These are phyloP conservation scores for Przewalskia tangutica DNA, from an alignment of 257 asterid genomes.

Conservation along the genomic window DNA sequence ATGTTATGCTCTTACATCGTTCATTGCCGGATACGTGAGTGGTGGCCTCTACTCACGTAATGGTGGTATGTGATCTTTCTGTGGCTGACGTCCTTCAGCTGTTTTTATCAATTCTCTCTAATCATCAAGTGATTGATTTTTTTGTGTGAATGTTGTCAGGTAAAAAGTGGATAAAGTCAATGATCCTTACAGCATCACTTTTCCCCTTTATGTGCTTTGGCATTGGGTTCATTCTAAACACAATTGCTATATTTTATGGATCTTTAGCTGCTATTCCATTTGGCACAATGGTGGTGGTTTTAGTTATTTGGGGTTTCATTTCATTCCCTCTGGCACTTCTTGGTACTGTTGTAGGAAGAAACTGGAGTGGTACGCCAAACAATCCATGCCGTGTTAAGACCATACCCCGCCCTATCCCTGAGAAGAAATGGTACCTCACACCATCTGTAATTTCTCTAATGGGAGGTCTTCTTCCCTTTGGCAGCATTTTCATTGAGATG, in stretches of 20 bases:
- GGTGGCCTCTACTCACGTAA: conserved; percentile 72
- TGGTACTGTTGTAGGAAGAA: conserved; percentile 81
- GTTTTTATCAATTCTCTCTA: background rate
- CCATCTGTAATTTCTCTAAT: conserved; percentile 64
- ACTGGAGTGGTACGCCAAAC: conserved; percentile 73
- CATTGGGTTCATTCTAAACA: conserved; percentile 58
- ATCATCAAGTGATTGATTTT: background rate
- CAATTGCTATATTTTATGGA: conserved; percentile 72
- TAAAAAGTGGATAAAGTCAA: conserved; percentile 71
- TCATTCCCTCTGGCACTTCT: conserved; percentile 84
- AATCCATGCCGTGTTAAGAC: conserved; percentile 88
- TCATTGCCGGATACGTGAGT: conserved; percentile 75
- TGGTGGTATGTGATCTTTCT: conserved; percentile 47
- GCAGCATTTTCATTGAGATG: conserved; percentile 84
- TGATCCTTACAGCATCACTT: conserved; percentile 81
- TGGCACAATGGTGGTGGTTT: conserved; percentile 71
- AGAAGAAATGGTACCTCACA: conserved; percentile 76
- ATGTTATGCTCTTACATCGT: conserved; percentile 75
- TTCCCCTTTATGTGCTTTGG: conserved; percentile 77
- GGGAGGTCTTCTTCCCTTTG: conserved; percentile 88
- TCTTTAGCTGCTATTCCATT: conserved; percentile 84
- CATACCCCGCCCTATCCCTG: conserved; percentile 83
- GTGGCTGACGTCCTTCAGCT: background rate
- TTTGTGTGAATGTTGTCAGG: conserved; percentile 29
- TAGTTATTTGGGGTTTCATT: conserved; percentile 71